phyloP scores from a whole-genome alignment of 2,329 filamentous ascomycete species.

The Ophiobolus disseminans region DNA sequence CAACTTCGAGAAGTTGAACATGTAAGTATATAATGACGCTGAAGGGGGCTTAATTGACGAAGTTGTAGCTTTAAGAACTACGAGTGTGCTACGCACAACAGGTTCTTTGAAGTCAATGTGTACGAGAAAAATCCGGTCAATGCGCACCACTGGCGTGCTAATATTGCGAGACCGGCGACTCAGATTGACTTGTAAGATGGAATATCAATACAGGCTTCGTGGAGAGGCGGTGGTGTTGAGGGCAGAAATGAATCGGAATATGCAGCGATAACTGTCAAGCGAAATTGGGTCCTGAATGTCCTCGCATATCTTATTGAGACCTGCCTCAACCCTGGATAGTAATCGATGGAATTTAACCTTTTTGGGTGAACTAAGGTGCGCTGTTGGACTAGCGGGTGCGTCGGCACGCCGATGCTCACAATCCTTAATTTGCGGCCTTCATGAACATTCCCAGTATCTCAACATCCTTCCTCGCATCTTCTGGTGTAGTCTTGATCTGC shows the following conservation, averaged over 20 bases:
- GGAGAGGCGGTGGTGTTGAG: no score
- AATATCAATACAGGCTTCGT: no score
- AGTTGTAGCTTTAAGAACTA: slow-evolving; percentile 56
- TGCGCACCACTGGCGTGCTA: slow-evolving; percentile 54
- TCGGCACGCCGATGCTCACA: no score
- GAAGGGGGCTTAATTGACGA: neutral
- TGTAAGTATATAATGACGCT: slow-evolving; percentile 40
- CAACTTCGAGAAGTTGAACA: slow-evolving; percentile 56
- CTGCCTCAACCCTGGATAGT: no score
- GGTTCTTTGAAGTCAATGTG: slow-evolving; percentile 59
- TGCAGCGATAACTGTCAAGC: no score
- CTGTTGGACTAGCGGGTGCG: no score
- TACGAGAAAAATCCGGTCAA: slow-evolving; percentile 58
- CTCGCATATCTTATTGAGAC: no score
- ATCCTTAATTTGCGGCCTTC: no score
- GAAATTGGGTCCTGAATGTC: no score
- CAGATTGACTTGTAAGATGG: slow-evolving; percentile 46
- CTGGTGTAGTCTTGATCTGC: slow-evolving; percentile 50
- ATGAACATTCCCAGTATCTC: slow-evolving; percentile 49
- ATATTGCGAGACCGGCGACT: slow-evolving; percentile 51
- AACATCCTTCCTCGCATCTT: slow-evolving; percentile 53
- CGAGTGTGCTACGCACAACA: slow-evolving; percentile 53
- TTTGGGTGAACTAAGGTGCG: no score
- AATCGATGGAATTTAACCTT: no score
- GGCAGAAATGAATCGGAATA: no score